Percentiles rank a stretch among this genome's conserved stretches.
Conservation (phyloP, 2,329 filamentous ascomycete species). For the Fusarium nematophilum region DNA sequence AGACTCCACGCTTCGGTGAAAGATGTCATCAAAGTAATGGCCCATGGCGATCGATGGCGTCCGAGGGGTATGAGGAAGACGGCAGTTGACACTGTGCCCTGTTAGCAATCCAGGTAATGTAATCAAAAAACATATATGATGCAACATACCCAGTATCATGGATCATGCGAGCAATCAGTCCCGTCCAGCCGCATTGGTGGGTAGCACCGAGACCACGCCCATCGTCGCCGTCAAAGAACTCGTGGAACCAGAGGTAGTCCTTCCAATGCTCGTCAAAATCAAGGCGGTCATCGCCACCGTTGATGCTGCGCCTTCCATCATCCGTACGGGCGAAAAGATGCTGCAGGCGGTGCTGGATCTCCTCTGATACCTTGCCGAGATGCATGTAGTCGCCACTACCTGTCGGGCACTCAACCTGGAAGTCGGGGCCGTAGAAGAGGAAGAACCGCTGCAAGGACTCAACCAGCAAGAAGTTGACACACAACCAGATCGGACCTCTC, state of each 20-base stretch:
- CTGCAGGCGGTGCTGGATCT: conserved; percentile 93
- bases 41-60: conserved; percentile 85
- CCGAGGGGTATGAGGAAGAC: conserved; percentile 91
- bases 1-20: conserved; percentile 60
- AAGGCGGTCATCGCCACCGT: conserved; percentile 83
- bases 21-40: conserved; percentile 95
- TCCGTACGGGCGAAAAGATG: conserved; percentile 89
- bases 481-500: conserved; percentile 95
- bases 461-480: conserved; percentile 93
- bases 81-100: conserved; percentile 78
- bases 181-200: conserved; percentile 97
- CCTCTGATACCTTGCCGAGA: conserved; percentile 91
- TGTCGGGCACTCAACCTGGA: conserved; percentile 93
- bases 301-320: conserved; percentile 88
- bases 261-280: conserved; percentile 96
- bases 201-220: conserved; percentile 91
- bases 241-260: conserved; percentile 88
- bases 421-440: conserved; percentile 90
- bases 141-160: conserved; percentile 90
- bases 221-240: conserved; percentile 95
- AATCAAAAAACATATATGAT: background rate
- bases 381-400: conserved; percentile 97
- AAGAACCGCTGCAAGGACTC: conserved; percentile 96
- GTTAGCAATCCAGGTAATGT: conserved; percentile 55
- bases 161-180: conserved; percentile 94